These are phyloP conservation scores for Fusarium xyrophilum DNA, from an alignment of 2,329 filamentous ascomycete genomes.

Conservation along the genomic window DNA sequence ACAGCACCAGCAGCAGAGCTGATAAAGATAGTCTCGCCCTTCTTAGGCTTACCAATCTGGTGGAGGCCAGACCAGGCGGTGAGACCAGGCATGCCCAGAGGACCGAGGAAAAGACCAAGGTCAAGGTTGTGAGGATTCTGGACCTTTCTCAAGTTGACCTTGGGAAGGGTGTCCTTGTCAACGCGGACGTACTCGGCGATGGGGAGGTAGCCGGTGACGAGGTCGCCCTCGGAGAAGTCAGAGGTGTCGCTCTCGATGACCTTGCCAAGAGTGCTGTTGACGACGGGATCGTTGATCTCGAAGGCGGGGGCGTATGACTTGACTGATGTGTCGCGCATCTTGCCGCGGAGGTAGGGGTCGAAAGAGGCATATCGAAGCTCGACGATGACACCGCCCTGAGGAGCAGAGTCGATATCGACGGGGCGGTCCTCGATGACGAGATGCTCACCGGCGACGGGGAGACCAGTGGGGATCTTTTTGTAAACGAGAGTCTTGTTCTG, in stretches of 20 bases:
- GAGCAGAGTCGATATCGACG: conserved; percentile 67
- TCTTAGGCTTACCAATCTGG: conserved; percentile 68
- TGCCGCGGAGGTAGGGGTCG: conserved; percentile 85
- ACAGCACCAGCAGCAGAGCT: conserved; percentile 82
- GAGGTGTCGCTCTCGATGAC: conserved; percentile 72
- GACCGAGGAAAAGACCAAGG: conserved; percentile 72
- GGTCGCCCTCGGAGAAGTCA: conserved; percentile 71
- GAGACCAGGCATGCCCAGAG: conserved; percentile 67
- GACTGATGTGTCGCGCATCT: conserved; percentile 68
- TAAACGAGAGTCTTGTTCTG: conserved; percentile 78
- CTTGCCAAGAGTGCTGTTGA: conserved; percentile 68
- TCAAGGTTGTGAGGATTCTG: conserved; percentile 75
- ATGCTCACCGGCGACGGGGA: conserved; percentile 74
- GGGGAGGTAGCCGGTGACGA: conserved; percentile 64
- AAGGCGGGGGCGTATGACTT: conserved; percentile 67
- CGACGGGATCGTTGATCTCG: conserved; percentile 67
- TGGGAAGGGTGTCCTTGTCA: conserved; percentile 48
- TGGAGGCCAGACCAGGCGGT: conserved; percentile 75
- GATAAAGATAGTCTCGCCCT: conserved; percentile 80
- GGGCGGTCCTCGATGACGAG: conserved; percentile 70
- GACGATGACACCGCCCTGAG: conserved; percentile 70
- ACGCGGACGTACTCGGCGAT: conserved; percentile 74
- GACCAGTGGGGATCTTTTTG: conserved; percentile 70
- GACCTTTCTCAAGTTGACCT: conserved; percentile 57
- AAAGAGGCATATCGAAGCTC: conserved; percentile 77